A percentile compares a stretch with the other conserved stretches of the same genome.
Conservation (phyloP, 2,329 filamentous ascomycete genomes). For the Cordyceps militaris region DNA sequence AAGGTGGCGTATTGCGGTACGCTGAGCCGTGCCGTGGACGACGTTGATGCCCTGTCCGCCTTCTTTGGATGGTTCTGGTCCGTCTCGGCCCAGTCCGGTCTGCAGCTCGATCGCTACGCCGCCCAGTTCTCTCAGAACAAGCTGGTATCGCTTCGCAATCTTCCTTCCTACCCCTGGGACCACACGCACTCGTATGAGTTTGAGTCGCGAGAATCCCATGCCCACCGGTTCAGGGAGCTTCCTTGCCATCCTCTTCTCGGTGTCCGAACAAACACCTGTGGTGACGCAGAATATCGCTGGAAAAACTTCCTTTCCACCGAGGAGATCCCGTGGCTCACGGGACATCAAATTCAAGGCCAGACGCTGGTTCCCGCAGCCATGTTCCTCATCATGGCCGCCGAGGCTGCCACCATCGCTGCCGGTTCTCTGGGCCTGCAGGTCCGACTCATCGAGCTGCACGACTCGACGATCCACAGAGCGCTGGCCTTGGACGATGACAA, state of each 20-base stretch:
- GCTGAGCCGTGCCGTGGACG: background rate
- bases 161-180: conserved; percentile 11
- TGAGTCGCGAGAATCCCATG: background rate
- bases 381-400: conserved; percentile 22
- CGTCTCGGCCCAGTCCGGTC: background rate
- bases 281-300: conserved; percentile 14
- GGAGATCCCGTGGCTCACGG: conserved; percentile 31
- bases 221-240: background rate
- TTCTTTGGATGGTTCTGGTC: background rate
- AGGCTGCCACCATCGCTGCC: background rate
- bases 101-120: background rate
- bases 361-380: conserved; percentile 33
- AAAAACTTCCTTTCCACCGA: conserved; percentile 14
- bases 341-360: conserved; percentile 36
- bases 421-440: background rate
- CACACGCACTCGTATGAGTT: background rate
- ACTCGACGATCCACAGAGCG: conserved; percentile 13
- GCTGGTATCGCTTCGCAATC: background rate
- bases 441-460: conserved; percentile 1
- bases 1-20: background rate
- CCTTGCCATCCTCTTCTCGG: conserved; percentile 4
- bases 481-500: conserved; percentile 10
- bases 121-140: background rate
- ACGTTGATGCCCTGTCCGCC: background rate
- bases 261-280: background rate